Evolutionary conservation across 345 rosid species (phyloP).

Genomic region (Raphanus sativus): DNA sequence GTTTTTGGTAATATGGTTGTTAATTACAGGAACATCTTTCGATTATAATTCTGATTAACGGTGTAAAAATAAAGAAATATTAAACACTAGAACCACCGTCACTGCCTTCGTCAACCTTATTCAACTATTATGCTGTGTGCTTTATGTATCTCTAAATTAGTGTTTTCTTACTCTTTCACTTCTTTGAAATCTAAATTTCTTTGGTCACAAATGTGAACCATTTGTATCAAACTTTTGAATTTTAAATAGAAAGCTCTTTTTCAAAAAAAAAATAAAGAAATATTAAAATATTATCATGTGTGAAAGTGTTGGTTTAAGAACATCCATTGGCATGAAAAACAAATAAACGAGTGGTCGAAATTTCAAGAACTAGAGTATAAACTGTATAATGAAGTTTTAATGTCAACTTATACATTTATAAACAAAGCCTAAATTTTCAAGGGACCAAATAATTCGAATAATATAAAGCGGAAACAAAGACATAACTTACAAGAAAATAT

Average conservation of each 20-base stretch:
- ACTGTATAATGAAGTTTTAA: not conserved
- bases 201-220: no score
- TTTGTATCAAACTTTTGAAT: no score
- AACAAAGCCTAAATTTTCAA: not conserved
- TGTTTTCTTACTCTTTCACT: no score
- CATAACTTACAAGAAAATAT: not conserved
- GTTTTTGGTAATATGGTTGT: not conserved
- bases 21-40: not conserved
- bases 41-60: not conserved
- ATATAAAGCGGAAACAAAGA: not conserved
- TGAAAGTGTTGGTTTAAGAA: not conserved
- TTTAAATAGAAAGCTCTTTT: no score
- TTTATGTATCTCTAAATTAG: no score
- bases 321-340: not conserved
- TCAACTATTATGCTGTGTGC: not conserved
- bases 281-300: not conserved
- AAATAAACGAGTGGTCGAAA: not conserved
- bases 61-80: not conserved
- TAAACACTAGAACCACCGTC: not conserved
- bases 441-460: not conserved
- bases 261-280: not conserved
- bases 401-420: not conserved
- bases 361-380: not conserved
- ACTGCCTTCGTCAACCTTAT: not conserved
- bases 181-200: no score